A percentile compares a stretch with the other conserved stretches of the same genome.
phyloP scores from a whole-genome alignment of 371 early-diverging fungal genomes.

The Circinella minor region DNA sequence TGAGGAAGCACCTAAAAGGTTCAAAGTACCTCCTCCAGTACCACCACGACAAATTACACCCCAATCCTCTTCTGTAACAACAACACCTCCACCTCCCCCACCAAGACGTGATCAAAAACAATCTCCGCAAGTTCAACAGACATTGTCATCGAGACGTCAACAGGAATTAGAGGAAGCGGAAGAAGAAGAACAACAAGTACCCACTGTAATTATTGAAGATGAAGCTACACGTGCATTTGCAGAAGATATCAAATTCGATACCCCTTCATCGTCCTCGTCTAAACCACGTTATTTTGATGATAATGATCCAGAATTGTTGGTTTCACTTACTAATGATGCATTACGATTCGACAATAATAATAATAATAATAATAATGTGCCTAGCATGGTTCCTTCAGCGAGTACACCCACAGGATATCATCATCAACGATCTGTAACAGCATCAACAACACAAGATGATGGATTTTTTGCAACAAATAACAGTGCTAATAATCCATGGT shows the following conservation, averaged over 20 bases:
- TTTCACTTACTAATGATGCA: slow-evolving; percentile 21
- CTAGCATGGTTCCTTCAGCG: slow-evolving; percentile 21
- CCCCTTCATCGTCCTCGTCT: not conserved
- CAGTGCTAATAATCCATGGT: slow-evolving; percentile 15
- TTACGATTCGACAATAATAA: slow-evolving; percentile 11
- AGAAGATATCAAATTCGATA: slow-evolving; percentile 30
- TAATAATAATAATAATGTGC: not conserved
- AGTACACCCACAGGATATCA: slow-evolving; percentile 23
- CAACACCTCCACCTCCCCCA: slow-evolving; percentile 2
- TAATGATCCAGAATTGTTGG: slow-evolving; percentile 22
- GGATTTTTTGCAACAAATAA: not conserved
- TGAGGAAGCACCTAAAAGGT: not conserved
- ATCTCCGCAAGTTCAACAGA: not conserved
- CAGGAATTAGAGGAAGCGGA: slow-evolving; percentile 16
- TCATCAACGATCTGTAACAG: slow-evolving; percentile 12
- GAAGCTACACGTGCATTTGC: slow-evolving; percentile 53
- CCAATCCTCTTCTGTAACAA: not conserved
- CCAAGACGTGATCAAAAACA: slow-evolving; percentile 4
- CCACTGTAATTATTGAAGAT: slow-evolving; percentile 36
- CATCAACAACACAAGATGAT: slow-evolving; percentile 13
- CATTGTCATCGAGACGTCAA: not conserved
- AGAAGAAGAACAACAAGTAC: slow-evolving; percentile 21
- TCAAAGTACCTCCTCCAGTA: slow-evolving; percentile 10
- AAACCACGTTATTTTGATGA: slow-evolving; percentile 10
- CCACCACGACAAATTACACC: slow-evolving; percentile 6